These are phyloP conservation scores for Colletotrichum agaves DNA, from an alignment of 2,329 filamentous ascomycete genomes.

Conservation along the genomic window DNA sequence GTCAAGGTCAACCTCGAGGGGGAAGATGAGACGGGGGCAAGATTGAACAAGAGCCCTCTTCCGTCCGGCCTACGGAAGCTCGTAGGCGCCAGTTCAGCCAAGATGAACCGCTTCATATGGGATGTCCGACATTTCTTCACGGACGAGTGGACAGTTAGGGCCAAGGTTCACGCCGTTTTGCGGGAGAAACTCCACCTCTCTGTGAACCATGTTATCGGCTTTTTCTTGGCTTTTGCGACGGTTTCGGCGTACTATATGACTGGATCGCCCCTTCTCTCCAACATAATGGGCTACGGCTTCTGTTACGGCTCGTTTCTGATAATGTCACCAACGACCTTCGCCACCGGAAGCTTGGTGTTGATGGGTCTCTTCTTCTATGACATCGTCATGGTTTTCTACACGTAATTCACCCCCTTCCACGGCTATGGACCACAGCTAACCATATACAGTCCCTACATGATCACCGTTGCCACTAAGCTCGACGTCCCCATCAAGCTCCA, in stretches of 20 bases:
- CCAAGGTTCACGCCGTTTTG: slow-evolving; percentile 63
- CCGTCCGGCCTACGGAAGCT: slow-evolving; percentile 43
- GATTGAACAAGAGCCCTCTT: slow-evolving; percentile 43
- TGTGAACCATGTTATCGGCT: slow-evolving; percentile 66
- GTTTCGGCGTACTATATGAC: slow-evolving; percentile 76
- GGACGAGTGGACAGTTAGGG: slow-evolving; percentile 61
- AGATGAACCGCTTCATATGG: slow-evolving; percentile 54
- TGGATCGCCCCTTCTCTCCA: slow-evolving; percentile 71
- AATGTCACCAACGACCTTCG: slow-evolving; percentile 89
- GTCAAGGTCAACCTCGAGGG: slow-evolving; percentile 30
- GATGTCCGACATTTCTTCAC: slow-evolving; percentile 60
- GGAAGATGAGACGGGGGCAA: background rate
- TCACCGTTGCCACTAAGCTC: slow-evolving; percentile 86
- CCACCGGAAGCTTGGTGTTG: slow-evolving; percentile 82
- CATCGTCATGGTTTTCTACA: slow-evolving; percentile 91
- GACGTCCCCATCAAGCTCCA: slow-evolving; percentile 95
- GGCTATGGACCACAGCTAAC: slow-evolving; percentile 36
- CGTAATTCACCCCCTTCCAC: slow-evolving; percentile 58
- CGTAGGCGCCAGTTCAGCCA: background rate
- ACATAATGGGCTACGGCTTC: slow-evolving; percentile 87
- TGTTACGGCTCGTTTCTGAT: slow-evolving; percentile 85
- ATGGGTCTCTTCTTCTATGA: slow-evolving; percentile 91
- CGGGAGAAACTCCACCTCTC: slow-evolving; percentile 62
- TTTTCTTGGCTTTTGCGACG: slow-evolving; percentile 64
- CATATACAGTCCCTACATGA: slow-evolving; percentile 76